Evolutionary conservation across 2,329 filamentous ascomycete genomes (phyloP), one percentile per base, ranked within the genome.

Genomic region (Verticillium longisporum): DNA sequence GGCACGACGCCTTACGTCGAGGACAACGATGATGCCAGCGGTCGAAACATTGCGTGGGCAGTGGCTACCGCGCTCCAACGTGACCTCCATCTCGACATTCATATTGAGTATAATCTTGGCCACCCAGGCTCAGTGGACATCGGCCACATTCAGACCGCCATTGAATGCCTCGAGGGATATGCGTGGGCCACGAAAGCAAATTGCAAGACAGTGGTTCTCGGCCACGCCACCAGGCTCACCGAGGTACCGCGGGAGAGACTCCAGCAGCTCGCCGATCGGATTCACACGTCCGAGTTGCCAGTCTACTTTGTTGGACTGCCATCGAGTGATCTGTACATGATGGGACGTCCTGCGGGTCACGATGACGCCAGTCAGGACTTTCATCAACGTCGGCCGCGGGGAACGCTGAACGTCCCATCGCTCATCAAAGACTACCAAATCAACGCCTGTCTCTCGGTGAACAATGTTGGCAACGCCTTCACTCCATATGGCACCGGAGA

Each of bases 391-490:
- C 68, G 75, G 6, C 75, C 78, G 1, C 78, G 88, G 62, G 87
- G 86, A 1, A 91, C 88, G 0, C 74, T 91, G 15, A 80, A 84
- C 54, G 75, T 90, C 1, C 79, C 83, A 0, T 74, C 82, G 4
- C 76, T 91, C 74, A 87, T 90, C 62, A 76, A 79, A 45, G 75
- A 82, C 26, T 79, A 85, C 62, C 78, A 77, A 0, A 69, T 91
- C 3, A 79, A 85, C 62, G 85, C 80, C 21, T 85, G 84, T 14
- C 79, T 91, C 5, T 83, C 85, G 1, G 79, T 89, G 41, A 91
- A 91, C 68, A 91, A 91, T 67, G 83, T 91, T 14, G 88, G 88
- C 18, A 91, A 91, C 68, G 87, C 88, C 0, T 91, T 91, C 67
- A 91, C 88, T 6, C 88, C 88, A 0, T 84, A 87, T 68, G 88